phyloP scores from a whole-genome alignment of 75 land plant genomes.

The Pinus taeda region DNA sequence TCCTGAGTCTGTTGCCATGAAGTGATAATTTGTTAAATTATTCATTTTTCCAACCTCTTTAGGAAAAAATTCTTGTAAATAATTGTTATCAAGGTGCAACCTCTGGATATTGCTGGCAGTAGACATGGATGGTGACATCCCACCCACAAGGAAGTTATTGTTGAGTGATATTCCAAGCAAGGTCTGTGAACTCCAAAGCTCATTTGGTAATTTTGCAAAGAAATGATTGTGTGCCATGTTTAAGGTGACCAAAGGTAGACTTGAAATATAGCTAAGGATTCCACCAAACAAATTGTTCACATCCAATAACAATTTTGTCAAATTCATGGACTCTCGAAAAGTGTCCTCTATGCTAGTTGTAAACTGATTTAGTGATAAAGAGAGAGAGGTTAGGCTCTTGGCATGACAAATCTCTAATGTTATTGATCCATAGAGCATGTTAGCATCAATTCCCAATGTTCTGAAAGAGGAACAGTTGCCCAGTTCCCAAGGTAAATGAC shows the following conservation, averaged over 20 bases:
- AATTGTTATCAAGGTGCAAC: too few species aligned
- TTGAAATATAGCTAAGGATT: constrained; percentile 51
- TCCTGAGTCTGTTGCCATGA: too few species aligned
- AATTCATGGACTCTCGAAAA: constrained; percentile 32
- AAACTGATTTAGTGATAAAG: constrained; percentile 34
- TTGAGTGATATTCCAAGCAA: constrained; percentile 47
- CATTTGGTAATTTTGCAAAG: constrained; percentile 45
- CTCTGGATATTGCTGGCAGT: too few species aligned
- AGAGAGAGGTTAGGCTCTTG: constrained; percentile 15
- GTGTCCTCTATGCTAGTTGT: constrained; percentile 38
- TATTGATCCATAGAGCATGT: constrained; percentile 45
- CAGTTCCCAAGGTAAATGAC: constrained; percentile 38
- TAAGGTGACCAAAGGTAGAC: constrained; percentile 61
- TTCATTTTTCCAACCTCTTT: too few species aligned
- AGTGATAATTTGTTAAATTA: too few species aligned
- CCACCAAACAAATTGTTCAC: constrained; percentile 50
- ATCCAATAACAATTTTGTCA: constrained; percentile 45
- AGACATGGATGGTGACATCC: too few species aligned
- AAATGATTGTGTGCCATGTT: constrained; percentile 57
- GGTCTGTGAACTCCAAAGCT: constrained; percentile 43
- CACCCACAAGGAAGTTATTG: constrained; percentile 48
- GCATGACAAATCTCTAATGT: constrained; percentile 45
- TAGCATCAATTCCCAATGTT: constrained; percentile 35
- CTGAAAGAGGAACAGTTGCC: constrained; percentile 20
- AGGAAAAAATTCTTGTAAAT: too few species aligned